Percentiles rank a stretch among this genome's conserved stretches.
These are phyloP conservation scores for Arabis alpina DNA, from an alignment of 345 rosid species.

Conservation along the genomic window DNA sequence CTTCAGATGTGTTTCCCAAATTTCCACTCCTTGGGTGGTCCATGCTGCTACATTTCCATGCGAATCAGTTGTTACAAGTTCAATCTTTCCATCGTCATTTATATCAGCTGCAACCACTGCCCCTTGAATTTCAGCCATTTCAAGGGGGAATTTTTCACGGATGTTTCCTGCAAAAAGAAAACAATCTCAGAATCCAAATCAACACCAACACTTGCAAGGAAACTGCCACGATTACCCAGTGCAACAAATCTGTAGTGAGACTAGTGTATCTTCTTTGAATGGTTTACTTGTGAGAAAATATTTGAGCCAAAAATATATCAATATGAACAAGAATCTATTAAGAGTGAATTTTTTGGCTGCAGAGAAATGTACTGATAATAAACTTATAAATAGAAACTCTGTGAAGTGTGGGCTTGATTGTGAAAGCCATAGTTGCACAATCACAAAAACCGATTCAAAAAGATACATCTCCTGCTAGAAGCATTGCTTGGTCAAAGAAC, in stretches of 20 bases:
- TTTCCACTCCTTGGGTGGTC: constrained; percentile 89
- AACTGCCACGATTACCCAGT: constrained; percentile 29
- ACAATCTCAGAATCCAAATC: constrained; percentile 40
- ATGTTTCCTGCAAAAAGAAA: constrained; percentile 59
- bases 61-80: constrained; percentile 89
- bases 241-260: constrained; percentile 3
- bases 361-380: constrained; percentile 11
- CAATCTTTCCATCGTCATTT: constrained; percentile 98
- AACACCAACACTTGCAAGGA: constrained; percentile 33
- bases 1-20: constrained; percentile 90
- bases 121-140: constrained; percentile 99
- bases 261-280: constrained; percentile 6
- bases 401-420: not conserved
- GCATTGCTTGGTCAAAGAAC: constrained; percentile 7
- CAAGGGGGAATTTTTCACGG: constrained; percentile 89
- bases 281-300: not conserved
- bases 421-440: constrained; percentile 6
- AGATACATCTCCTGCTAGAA: constrained; percentile 9
- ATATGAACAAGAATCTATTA: constrained; percentile 13
- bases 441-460: not conserved
- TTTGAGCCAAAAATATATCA: constrained; percentile 4
- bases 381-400: not conserved
- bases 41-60: constrained; percentile 99
- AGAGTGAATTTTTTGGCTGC: constrained; percentile 5
- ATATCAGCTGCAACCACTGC: constrained; percentile 96